These are phyloP conservation scores for Hura crepitans DNA, from an alignment of 441 rosid genomes.

Conservation along the genomic window DNA sequence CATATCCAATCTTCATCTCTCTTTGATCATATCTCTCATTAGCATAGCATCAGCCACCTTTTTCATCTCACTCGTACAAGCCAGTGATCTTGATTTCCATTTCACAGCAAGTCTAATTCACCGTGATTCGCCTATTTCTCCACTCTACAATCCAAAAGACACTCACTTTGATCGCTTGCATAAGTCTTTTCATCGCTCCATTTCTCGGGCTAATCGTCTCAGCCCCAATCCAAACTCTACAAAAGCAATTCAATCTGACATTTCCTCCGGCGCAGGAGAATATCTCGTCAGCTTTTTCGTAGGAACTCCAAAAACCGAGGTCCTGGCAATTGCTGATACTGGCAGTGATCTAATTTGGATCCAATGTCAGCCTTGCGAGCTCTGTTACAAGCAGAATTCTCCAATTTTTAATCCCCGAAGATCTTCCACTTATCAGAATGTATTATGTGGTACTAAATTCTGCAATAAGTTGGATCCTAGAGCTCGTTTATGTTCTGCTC, in stretches of 20 bases:
- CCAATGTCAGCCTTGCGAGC: constrained; percentile 71
- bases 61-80: not conserved
- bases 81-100: not conserved
- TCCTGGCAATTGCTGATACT: constrained; percentile 67
- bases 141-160: constrained; percentile 38
- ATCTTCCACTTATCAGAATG: constrained; percentile 41
- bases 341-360: constrained; percentile 89
- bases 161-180: constrained; percentile 35
- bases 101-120: constrained; percentile 44
- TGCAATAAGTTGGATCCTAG: constrained; percentile 50
- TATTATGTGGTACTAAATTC: constrained; percentile 46
- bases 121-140: constrained; percentile 56
- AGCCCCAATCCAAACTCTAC: not conserved
- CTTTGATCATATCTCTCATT: not conserved
- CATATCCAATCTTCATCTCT: not conserved
- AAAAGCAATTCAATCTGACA: constrained; percentile 44
- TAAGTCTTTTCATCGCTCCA: constrained; percentile 41
- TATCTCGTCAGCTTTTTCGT: constrained; percentile 73
- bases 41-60: not conserved
- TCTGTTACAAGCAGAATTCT: constrained; percentile 65
- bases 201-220: constrained; percentile 37
- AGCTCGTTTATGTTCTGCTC: constrained; percentile 38
- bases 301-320: constrained; percentile 58
- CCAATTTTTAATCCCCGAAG: constrained; percentile 60
- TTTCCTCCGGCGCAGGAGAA: constrained; percentile 63